Percentiles rank a stretch among this genome's conserved stretches.
Evolutionary conservation across 2,329 filamentous ascomycete genomes (phyloP).

Genomic region (Diaporthe australafricana): DNA sequence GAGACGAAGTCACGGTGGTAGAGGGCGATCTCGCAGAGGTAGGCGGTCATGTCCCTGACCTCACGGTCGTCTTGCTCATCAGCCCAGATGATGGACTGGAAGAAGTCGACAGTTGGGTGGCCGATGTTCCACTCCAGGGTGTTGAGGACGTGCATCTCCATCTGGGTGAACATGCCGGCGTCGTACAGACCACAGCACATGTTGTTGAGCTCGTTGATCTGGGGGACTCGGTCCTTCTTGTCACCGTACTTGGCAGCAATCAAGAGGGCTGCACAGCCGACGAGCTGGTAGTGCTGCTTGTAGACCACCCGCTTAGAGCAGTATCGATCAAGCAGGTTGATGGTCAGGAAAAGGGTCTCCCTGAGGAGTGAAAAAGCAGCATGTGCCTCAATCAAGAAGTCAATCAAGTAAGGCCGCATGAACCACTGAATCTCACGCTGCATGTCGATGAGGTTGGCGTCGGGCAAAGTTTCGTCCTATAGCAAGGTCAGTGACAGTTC

Average conservation of each 20-base stretch:
- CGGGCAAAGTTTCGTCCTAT: slow-evolving; percentile 86
- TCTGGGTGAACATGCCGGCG: slow-evolving; percentile 99
- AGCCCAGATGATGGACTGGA: slow-evolving; percentile 86
- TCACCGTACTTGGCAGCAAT: slow-evolving; percentile 99
- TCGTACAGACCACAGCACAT: slow-evolving; percentile 99
- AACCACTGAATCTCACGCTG: slow-evolving; percentile 99
- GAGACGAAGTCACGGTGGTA: slow-evolving; percentile 98
- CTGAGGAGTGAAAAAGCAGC: slow-evolving; percentile 93
- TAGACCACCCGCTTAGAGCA: slow-evolving; percentile 98
- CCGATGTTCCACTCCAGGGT: slow-evolving; percentile 97
- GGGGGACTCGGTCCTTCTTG: slow-evolving; percentile 98
- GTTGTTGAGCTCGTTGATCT: slow-evolving; percentile 95
- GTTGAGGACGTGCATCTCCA: slow-evolving; percentile 99
- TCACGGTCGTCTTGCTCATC: slow-evolving; percentile 85
- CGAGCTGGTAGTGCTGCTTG: slow-evolving; percentile 98
- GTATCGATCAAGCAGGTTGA: slow-evolving; percentile 97
- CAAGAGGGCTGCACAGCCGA: slow-evolving; percentile 93
- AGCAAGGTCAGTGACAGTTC: slow-evolving; percentile 15
- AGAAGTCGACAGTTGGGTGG: slow-evolving; percentile 95
- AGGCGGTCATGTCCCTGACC: slow-evolving; percentile 93
- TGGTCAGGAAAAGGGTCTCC: slow-evolving; percentile 93
- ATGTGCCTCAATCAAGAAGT: slow-evolving; percentile 98
- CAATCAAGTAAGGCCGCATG: slow-evolving; percentile 97
- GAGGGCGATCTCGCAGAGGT: slow-evolving; percentile 93
- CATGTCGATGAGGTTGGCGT: slow-evolving; percentile 98